These are phyloP conservation scores for Brassica incana DNA, from an alignment of 345 rosid genomes.

Conservation along the genomic window DNA sequence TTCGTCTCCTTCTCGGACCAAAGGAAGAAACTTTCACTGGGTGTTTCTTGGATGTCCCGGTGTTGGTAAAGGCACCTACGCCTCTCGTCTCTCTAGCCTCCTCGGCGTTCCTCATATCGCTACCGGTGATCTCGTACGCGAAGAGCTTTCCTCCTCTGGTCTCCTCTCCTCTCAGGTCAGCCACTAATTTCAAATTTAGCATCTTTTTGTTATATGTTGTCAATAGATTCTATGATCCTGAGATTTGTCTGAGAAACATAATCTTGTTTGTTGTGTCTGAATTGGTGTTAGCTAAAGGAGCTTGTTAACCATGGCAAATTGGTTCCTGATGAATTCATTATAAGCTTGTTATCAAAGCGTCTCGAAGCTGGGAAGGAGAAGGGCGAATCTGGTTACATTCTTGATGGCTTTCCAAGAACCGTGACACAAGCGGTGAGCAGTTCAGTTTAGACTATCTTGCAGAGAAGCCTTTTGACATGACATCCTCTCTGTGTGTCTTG, in stretches of 20 bases:
- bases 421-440: slow-evolving; percentile 85
- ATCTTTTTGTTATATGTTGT: too few species aligned
- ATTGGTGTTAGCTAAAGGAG: slow-evolving; percentile 66
- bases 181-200: too few species aligned
- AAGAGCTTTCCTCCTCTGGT: slow-evolving; percentile 78
- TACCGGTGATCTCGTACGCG: slow-evolving; percentile 98
- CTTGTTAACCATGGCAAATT: slow-evolving; percentile 79
- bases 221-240: too few species aligned
- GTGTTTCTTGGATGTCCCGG: slow-evolving; percentile 98
- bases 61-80: slow-evolving; percentile 96
- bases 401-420: slow-evolving; percentile 97
- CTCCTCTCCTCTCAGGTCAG: slow-evolving; percentile 76
- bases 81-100: slow-evolving; percentile 82
- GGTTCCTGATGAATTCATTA: slow-evolving; percentile 89
- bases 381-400: slow-evolving; percentile 93
- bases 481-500: slow-evolving; percentile 15
- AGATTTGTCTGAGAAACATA: too few species aligned
- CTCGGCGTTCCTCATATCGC: slow-evolving; percentile 92
- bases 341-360: slow-evolving; percentile 73
- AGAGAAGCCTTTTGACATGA: background rate
- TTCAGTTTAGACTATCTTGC: slow-evolving; percentile 2
- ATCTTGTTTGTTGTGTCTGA: background rate
- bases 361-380: slow-evolving; percentile 69
- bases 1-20: slow-evolving; percentile 29
- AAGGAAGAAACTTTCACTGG: slow-evolving; percentile 74